These are phyloP conservation scores for Periconia sp. DNA, from an alignment of 2,329 filamentous ascomycete species.

Conservation along the genomic window DNA sequence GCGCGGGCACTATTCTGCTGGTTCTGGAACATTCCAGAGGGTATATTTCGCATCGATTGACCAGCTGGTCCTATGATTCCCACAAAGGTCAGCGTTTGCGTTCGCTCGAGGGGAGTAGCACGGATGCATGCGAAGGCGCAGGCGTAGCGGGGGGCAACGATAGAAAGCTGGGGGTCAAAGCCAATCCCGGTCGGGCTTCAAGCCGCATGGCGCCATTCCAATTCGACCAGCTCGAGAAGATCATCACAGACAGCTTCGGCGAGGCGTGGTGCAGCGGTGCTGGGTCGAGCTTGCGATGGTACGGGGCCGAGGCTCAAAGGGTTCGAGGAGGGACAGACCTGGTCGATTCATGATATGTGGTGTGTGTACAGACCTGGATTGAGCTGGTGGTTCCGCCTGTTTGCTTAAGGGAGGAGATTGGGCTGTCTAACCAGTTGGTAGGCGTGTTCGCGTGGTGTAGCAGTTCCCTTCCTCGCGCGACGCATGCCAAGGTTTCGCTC, in stretches of 20 bases:
- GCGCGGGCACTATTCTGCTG: constrained; percentile 58
- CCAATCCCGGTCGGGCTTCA: background rate
- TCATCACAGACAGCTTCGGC: constrained; percentile 9
- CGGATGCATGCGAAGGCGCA: background rate
- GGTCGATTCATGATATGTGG: constrained; percentile 54
- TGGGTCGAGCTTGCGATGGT: constrained; percentile 20
- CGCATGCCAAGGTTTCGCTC: too few relatives aligned
- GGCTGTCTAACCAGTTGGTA: too few relatives aligned
- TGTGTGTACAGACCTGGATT: constrained; percentile 19
- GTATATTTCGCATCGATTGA: constrained; percentile 60
- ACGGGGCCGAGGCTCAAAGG: constrained; percentile 27
- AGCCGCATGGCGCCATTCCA: background rate
- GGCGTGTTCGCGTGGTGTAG: constrained; percentile 5
- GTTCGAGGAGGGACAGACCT: constrained; percentile 50
- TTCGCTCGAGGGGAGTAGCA: constrained; percentile 3
- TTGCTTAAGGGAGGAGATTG: too few relatives aligned
- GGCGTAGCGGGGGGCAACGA: background rate
- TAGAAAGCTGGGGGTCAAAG: background rate
- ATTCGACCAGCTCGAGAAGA: constrained; percentile 1
- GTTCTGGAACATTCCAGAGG: constrained; percentile 58
- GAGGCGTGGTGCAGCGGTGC: constrained; percentile 15
- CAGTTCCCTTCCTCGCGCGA: too few relatives aligned
- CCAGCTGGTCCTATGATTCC: constrained; percentile 53
- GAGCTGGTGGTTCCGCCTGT: too few relatives aligned
- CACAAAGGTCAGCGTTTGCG: constrained; percentile 15